Conservation (phyloP, 345 rosid genomes). For the Salix suchowensis region DNA sequence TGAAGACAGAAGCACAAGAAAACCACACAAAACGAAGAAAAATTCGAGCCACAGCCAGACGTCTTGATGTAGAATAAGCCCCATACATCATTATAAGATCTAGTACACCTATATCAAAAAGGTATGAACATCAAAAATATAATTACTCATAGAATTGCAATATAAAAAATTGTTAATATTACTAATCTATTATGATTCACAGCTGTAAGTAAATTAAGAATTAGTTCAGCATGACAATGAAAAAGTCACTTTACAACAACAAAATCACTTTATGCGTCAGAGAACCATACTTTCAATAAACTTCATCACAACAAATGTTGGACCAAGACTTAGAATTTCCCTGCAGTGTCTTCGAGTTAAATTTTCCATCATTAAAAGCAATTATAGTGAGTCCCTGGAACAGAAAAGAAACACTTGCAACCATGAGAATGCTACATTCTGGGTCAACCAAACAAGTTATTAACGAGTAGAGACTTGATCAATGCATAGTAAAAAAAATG, state of each 20-base stretch:
- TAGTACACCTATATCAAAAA: slow-evolving; percentile 59
- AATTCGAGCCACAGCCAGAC: slow-evolving; percentile 75
- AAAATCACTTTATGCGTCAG: neutral
- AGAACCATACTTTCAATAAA: slow-evolving; percentile 68
- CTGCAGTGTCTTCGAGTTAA: slow-evolving; percentile 50
- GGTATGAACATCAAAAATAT: slow-evolving; percentile 13
- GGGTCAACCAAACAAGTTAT: neutral
- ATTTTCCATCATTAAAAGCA: slow-evolving; percentile 64
- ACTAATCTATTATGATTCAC: neutral
- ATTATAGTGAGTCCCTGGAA: slow-evolving; percentile 74
- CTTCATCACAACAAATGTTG: slow-evolving; percentile 93
- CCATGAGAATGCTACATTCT: neutral
- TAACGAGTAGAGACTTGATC: neutral
- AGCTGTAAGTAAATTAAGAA: neutral
- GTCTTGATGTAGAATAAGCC: slow-evolving; percentile 83
- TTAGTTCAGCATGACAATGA: neutral
- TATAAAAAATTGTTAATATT: neutral
- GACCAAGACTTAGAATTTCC: slow-evolving; percentile 87
- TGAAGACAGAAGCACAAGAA: slow-evolving; percentile 58
- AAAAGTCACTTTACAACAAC: neutral
- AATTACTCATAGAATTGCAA: slow-evolving; percentile 5
- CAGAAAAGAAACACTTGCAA: neutral
- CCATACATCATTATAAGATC: slow-evolving; percentile 95
- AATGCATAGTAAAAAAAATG: neutral
- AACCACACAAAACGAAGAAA: slow-evolving; percentile 87